Conservation (phyloP, 2,329 filamentous ascomycete genomes). For the Aureobasidium leucospermi region DNA sequence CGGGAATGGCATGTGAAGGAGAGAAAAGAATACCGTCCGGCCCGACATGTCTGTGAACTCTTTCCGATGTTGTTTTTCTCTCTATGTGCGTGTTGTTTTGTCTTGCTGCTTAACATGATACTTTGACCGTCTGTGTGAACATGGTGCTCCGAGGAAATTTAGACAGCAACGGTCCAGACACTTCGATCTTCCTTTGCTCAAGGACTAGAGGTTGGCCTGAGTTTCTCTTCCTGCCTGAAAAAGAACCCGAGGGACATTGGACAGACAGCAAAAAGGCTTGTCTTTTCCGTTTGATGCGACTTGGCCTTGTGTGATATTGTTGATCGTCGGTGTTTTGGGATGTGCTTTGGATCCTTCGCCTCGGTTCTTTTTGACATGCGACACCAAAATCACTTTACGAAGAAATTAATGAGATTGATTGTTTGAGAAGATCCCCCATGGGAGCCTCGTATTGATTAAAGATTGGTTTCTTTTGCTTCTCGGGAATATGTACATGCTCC, state of each 20-base stretch:
- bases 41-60: not conserved
- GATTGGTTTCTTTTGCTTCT: too few species aligned
- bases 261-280: not conserved
- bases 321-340: not conserved
- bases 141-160: not conserved
- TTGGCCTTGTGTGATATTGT: not conserved
- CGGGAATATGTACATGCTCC: too few species aligned
- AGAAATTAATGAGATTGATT: not conserved
- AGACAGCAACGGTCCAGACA: not conserved
- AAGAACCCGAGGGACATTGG: too few species aligned
- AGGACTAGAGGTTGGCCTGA: not conserved
- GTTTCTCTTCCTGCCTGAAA: not conserved
- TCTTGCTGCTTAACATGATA: too few species aligned
- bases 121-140: not conserved
- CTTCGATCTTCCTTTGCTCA: not conserved
- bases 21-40: not conserved
- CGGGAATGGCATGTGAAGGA: too few species aligned
- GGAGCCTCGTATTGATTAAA: not conserved
- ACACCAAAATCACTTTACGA: too few species aligned
- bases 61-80: too few species aligned
- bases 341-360: too few species aligned
- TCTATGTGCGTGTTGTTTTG: too few species aligned
- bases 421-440: not conserved
- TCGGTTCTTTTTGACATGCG: too few species aligned
- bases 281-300: not conserved